Conservation (phyloP, 306 rosid genomes). For the Alnus glutinosa region DNA sequence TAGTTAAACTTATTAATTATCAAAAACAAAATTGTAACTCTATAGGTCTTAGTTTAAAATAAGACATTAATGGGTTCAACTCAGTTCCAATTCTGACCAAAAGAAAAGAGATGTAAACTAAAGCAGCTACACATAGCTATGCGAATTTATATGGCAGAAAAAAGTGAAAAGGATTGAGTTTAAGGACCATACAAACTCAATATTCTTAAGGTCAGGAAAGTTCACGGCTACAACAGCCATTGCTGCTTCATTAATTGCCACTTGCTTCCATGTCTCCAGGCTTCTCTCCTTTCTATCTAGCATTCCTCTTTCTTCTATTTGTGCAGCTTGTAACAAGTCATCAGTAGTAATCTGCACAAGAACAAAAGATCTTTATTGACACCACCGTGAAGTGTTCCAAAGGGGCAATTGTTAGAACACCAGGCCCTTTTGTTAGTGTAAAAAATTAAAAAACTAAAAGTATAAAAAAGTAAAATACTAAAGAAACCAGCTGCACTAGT, state of each 20-base stretch:
- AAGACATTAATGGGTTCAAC: not conserved
- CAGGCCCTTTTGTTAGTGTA: constrained; percentile 5
- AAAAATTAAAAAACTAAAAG: not conserved
- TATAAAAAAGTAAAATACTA: not conserved
- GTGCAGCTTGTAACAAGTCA: constrained; percentile 97
- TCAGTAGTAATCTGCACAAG: constrained; percentile 86
- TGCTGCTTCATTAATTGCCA: constrained; percentile 93
- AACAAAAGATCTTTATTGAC: constrained; percentile 4
- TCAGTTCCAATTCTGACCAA: not conserved
- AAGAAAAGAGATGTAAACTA: not conserved
- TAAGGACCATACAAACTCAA: constrained; percentile 78
- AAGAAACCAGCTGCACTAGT: not conserved
- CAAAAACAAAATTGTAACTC: not conserved
- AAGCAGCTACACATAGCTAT: not conserved
- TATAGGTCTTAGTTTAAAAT: not conserved
- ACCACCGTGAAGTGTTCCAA: constrained; percentile 17
- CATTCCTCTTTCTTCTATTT: constrained; percentile 99
- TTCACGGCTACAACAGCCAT: constrained; percentile 91
- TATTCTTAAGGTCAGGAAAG: constrained; percentile 76
- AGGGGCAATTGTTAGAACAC: not conserved
- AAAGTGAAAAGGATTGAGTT: constrained; percentile 17
- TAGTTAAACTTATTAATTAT: not conserved
- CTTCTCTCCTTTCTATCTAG: constrained; percentile 92
- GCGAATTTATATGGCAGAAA: constrained; percentile 2
- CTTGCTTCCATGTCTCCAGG: constrained; percentile 78